phyloP scores from a whole-genome alignment of 2,329 filamentous ascomycete genomes.

The Blumeria hordei region DNA sequence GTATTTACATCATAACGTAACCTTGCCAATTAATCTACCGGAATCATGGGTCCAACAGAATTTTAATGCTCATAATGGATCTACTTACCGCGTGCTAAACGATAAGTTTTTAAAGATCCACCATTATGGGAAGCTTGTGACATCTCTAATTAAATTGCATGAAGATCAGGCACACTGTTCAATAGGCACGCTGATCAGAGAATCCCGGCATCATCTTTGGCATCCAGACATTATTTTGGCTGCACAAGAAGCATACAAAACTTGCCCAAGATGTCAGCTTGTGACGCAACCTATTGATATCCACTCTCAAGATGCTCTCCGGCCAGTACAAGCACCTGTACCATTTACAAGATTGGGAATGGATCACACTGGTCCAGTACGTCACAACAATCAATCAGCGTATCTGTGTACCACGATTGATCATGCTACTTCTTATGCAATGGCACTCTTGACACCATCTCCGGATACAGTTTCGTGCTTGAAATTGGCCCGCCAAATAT shows the following conservation, averaged over 20 bases:
- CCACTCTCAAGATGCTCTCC: neutral
- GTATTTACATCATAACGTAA: neutral
- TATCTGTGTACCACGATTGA: neutral
- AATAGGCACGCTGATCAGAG: too few relatives aligned
- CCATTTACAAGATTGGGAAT: neutral
- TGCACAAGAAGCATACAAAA: too few relatives aligned
- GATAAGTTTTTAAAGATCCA: neutral
- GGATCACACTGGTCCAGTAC: neutral
- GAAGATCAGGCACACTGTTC: too few relatives aligned
- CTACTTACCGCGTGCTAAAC: neutral
- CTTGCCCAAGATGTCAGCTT: too few relatives aligned
- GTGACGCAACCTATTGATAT: neutral
- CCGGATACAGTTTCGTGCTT: neutral
- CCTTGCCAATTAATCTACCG: neutral
- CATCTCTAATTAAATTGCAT: too few relatives aligned
- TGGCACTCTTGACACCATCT: neutral
- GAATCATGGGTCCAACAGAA: neutral
- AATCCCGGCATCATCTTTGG: too few relatives aligned
- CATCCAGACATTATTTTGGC: too few relatives aligned
- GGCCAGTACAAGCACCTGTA: neutral
- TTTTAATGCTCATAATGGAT: neutral
- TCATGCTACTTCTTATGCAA: neutral
- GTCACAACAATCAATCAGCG: neutral
- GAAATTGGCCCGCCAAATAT: neutral
- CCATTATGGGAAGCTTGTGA: neutral